Evolutionary conservation across 805 yeast genomes (phyloP).

Genomic region (Wickerhamomyces subpelliculosus): DNA sequence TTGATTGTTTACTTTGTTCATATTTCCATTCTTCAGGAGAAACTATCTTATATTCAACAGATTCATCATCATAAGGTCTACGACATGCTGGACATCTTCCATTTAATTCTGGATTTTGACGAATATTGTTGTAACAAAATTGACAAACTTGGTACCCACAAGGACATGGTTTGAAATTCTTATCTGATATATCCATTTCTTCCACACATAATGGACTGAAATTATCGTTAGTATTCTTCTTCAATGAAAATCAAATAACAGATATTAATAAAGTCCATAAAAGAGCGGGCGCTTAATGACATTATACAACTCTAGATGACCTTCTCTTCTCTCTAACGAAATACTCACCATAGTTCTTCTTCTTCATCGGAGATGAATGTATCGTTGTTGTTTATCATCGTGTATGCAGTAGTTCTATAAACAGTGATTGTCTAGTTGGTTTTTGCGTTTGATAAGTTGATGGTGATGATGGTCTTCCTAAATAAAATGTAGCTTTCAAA

Average conservation of each 20-base stretch:
- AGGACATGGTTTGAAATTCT: conserved; percentile 97
- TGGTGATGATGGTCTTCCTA: too few species aligned
- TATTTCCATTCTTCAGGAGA: conserved; percentile 78
- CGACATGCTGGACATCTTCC: conserved; percentile 99
- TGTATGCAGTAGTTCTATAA: too few species aligned
- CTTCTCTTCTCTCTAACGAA: background rate
- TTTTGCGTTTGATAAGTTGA: too few species aligned
- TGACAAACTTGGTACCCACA: conserved; percentile 99
- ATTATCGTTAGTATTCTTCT: conserved; percentile 5
- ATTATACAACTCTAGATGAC: background rate
- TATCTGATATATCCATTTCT: conserved; percentile 95
- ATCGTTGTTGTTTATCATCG: conserved; percentile 32
- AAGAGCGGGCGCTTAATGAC: background rate
- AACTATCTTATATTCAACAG: conserved; percentile 78
- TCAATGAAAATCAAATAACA: background rate
- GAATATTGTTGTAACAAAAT: conserved; percentile 93
- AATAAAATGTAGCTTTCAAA: background rate
- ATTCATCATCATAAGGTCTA: conserved; percentile 86
- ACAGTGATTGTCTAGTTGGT: background rate
- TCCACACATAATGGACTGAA: conserved; percentile 91
- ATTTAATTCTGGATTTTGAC: conserved; percentile 90
- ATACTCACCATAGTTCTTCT: conserved; percentile 59
- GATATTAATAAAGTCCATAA: background rate
- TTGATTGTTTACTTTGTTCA: conserved; percentile 75
- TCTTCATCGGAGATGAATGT: conserved; percentile 71